Conservation (phyloP, 2,329 filamentous ascomycete genomes). For the Reticulascus tulasneorum region DNA sequence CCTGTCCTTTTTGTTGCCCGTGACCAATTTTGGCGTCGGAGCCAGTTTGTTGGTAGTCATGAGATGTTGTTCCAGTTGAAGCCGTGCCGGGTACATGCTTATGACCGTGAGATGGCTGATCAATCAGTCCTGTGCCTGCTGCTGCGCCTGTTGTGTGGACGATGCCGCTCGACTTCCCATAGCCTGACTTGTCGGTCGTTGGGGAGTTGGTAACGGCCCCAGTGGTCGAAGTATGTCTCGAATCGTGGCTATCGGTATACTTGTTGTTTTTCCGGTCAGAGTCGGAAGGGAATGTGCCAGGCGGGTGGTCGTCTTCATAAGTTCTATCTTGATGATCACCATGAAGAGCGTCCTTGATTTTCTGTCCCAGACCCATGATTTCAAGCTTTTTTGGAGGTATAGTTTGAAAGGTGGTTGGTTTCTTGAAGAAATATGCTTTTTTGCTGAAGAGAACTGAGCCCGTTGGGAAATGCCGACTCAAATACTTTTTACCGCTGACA, state of each 20-base stretch:
- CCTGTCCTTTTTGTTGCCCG: constrained; percentile 3
- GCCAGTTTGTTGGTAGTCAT: too few relatives aligned
- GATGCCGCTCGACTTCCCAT: too few relatives aligned
- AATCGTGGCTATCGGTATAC: constrained; percentile 1
- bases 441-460: not conserved
- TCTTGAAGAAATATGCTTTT: not conserved
- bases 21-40: constrained; percentile 9
- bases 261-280: constrained; percentile 2
- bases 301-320: constrained; percentile 6
- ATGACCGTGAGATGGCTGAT: not conserved
- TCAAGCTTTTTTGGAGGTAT: not conserved
- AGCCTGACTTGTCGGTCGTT: constrained; percentile 2
- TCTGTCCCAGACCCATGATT: constrained; percentile 15
- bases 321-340: constrained; percentile 5
- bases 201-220: constrained; percentile 1
- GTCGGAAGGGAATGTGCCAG: constrained; percentile 11
- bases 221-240: too few relatives aligned
- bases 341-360: constrained; percentile 16
- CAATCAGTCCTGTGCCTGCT: constrained; percentile 3
- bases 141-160: too few relatives aligned
- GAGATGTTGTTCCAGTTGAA: too few relatives aligned
- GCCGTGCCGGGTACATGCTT: constrained; percentile 3
- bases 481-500: too few relatives aligned
- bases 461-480: not conserved
- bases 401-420: not conserved